Evolutionary conservation across 805 yeast genomes (phyloP).

Genomic region (Barnettozyma populi): DNA sequence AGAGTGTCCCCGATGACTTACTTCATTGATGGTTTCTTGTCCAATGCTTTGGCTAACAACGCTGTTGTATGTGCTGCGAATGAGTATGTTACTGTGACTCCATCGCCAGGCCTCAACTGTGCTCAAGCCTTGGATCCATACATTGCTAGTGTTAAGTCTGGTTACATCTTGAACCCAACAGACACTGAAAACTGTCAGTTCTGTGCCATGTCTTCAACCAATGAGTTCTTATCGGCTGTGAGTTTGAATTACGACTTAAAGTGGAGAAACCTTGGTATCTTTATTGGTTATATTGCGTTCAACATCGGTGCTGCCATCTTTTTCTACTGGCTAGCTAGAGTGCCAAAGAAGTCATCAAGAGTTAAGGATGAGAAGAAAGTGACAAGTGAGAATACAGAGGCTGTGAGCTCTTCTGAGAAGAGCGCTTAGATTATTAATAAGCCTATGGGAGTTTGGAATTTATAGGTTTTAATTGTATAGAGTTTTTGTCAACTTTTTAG

Average conservation of each 20-base stretch:
- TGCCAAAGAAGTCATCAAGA: constrained; percentile 51
- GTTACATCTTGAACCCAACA: constrained; percentile 10
- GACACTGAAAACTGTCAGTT: constrained; percentile 47
- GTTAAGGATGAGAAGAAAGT: constrained; percentile 19
- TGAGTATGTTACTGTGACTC: constrained; percentile 44
- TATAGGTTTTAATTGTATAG: background rate
- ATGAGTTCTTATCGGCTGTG: constrained; percentile 46
- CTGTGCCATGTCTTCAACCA: constrained; percentile 56
- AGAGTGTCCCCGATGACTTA: constrained; percentile 65
- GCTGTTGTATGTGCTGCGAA: constrained; percentile 39
- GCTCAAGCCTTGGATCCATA: constrained; percentile 41
- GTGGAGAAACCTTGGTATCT: constrained; percentile 64
- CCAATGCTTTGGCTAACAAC: constrained; percentile 48
- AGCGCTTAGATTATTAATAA: background rate
- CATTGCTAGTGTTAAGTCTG: constrained; percentile 25
- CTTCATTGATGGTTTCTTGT: constrained; percentile 49
- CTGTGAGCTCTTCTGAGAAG: background rate
- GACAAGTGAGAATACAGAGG: background rate
- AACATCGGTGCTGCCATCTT: constrained; percentile 38
- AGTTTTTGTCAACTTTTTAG: background rate
- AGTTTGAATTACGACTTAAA: constrained; percentile 39
- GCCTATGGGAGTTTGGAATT: background rate
- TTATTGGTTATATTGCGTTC: constrained; percentile 37
- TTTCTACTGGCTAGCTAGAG: constrained; percentile 57
- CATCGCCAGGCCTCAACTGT: constrained; percentile 57